A percentile compares a stretch with the other conserved stretches of the same genome.
Conservation (phyloP, 495 filamentous ascomycete genomes). For the Hypoxylon rickii region DNA sequence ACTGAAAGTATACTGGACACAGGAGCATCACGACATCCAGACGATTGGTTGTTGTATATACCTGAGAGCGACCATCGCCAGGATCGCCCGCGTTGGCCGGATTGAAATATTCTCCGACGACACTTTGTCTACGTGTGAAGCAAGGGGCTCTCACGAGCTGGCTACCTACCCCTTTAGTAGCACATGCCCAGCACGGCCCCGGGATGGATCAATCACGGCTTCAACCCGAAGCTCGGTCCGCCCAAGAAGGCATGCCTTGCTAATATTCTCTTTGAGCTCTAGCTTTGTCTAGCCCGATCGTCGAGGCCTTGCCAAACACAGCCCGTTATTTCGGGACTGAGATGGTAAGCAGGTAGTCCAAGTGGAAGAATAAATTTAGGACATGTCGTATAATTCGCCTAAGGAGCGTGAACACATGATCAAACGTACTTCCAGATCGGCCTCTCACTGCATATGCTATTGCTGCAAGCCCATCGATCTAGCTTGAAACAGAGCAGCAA, state of each 20-base stretch:
- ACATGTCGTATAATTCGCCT: conserved; percentile 6
- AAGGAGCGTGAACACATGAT: conserved; percentile 23
- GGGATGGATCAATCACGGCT: conserved; percentile 8
- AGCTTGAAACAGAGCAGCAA: conserved; percentile 17
- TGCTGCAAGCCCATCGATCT: conserved; percentile 2
- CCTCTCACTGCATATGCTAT: conserved; percentile 23
- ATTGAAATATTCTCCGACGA: conserved; percentile 22
- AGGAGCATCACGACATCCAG: neutral
- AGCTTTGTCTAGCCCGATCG: conserved; percentile 5
- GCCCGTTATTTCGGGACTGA: conserved; percentile 16
- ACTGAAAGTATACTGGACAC: conserved; percentile 19
- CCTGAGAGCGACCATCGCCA: conserved; percentile 4
- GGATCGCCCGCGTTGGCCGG: conserved; percentile 9
- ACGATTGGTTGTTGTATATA: conserved; percentile 12
- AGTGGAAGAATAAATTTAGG: conserved; percentile 1
- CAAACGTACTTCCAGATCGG: conserved; percentile 20
- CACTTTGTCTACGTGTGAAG: neutral
- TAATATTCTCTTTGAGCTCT: conserved; percentile 3
- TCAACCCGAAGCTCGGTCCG: conserved; percentile 5
- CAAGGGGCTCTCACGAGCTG: neutral
- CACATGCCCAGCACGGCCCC: neutral
- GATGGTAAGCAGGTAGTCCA: conserved; percentile 8
- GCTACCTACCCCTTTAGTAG: conserved; percentile 5
- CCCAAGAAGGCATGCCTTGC: conserved; percentile 11
- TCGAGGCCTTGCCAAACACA: conserved; percentile 10